These are phyloP conservation scores for Claviceps fusiformis DNA, from an alignment of 2,329 filamentous ascomycete species.

Conservation along the genomic window DNA sequence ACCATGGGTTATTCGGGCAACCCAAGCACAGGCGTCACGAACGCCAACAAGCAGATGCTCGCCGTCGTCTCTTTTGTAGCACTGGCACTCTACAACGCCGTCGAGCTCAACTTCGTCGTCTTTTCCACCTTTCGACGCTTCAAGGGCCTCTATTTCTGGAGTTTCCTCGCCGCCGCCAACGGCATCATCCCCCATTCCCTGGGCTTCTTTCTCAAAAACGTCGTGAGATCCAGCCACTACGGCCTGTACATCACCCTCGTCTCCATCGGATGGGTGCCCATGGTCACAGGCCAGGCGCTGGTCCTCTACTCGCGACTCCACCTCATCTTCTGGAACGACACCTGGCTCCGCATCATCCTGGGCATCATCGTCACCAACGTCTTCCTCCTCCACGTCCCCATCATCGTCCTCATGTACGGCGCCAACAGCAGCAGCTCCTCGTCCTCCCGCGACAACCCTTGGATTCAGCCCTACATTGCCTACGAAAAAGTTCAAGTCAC, in stretches of 20 bases:
- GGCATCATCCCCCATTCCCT: slow-evolving; percentile 23
- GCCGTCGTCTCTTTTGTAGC: slow-evolving; percentile 3
- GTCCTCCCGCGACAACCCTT: background rate
- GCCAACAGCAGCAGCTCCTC: slow-evolving; percentile 20
- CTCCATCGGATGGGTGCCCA: slow-evolving; percentile 18
- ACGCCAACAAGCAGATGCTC: background rate
- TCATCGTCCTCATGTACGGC: slow-evolving; percentile 41
- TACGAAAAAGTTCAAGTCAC: slow-evolving; percentile 40
- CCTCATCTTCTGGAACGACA: slow-evolving; percentile 37
- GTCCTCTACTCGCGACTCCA: slow-evolving; percentile 50
- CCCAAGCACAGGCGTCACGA: background rate
- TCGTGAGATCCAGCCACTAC: slow-evolving; percentile 9
- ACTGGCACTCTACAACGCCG: slow-evolving; percentile 16
- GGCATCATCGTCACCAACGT: slow-evolving; percentile 43
- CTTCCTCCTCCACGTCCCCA: slow-evolving; percentile 38
- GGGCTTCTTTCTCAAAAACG: slow-evolving; percentile 31
- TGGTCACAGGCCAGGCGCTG: slow-evolving; percentile 46
- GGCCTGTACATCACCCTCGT: slow-evolving; percentile 10
- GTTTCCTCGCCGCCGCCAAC: slow-evolving; percentile 18
- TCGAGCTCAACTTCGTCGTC: slow-evolving; percentile 19
- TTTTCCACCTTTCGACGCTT: slow-evolving; percentile 18
- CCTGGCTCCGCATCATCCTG: slow-evolving; percentile 33
- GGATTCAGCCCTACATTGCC: slow-evolving; percentile 21
- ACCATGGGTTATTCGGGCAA: slow-evolving; percentile 5
- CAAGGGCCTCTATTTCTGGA: slow-evolving; percentile 25